These are phyloP conservation scores for Raddia distichophylla DNA, from an alignment of 176 grass and related monocot genomes.

Conservation along the genomic window DNA sequence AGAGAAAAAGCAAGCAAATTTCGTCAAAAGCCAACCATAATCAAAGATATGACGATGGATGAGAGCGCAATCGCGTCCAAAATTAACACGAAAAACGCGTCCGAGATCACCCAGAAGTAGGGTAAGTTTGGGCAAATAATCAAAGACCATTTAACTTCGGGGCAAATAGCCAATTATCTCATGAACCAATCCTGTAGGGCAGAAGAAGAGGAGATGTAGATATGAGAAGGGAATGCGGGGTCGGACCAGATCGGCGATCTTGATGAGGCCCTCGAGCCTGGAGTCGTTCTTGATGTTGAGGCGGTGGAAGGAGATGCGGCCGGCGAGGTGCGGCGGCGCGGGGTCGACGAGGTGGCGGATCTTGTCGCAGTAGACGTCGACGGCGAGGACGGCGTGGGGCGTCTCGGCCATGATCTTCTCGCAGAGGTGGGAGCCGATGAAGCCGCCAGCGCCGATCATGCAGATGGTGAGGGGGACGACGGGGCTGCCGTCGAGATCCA, in stretches of 20 bases:
- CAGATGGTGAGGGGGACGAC: slow-evolving; percentile 79
- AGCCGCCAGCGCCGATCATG: slow-evolving; percentile 91
- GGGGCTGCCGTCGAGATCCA: slow-evolving; percentile 89
- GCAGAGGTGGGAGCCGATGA: slow-evolving; percentile 98
- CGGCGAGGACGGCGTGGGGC: slow-evolving; percentile 60
- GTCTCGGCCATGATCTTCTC: slow-evolving; percentile 98
- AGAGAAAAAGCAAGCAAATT: background rate
- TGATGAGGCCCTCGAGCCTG: slow-evolving; percentile 89
- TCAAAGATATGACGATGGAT: background rate
- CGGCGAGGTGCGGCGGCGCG: slow-evolving; percentile 49
- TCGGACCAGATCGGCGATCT: slow-evolving; percentile 85
- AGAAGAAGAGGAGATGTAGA: background rate
- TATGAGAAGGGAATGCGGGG: background rate
- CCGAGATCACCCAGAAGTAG: too few species aligned
- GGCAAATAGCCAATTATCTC: too few species aligned
- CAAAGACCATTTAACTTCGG: too few species aligned
- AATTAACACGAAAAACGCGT: background rate
- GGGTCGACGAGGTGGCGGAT: slow-evolving; percentile 94
- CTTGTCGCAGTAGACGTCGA: slow-evolving; percentile 99
- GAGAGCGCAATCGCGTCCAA: background rate
- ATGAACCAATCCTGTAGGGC: background rate
- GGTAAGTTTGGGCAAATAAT: too few species aligned
- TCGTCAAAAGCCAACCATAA: slow-evolving; percentile 13
- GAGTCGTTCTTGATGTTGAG: slow-evolving; percentile 98
- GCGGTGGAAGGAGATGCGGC: slow-evolving; percentile 90